Conservation (phyloP, 768 basidiomycete genomes). For the Fibroporia radiculosa region DNA sequence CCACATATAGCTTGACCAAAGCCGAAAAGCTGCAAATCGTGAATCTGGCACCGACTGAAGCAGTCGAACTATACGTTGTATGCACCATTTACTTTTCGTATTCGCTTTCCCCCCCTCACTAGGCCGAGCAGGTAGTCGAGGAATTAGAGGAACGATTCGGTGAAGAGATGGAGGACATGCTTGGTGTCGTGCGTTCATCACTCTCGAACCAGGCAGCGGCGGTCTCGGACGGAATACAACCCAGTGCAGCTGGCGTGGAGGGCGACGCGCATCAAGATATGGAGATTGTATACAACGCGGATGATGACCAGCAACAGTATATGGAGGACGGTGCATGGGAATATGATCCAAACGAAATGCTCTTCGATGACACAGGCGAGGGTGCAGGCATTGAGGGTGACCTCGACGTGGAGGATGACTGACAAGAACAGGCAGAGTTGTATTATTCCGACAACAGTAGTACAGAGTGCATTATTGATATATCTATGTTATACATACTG, state of each 20-base stretch:
- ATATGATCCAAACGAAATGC: constrained; percentile 35
- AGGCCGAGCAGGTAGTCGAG: constrained; percentile 68
- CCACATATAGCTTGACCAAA: constrained; percentile 71
- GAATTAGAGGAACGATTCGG: constrained; percentile 82
- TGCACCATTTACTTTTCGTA: constrained; percentile 22
- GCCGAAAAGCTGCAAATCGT: constrained; percentile 88
- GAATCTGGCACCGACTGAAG: constrained; percentile 77
- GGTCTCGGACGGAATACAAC: not conserved
- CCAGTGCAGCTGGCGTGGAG: constrained; percentile 14
- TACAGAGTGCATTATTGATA: constrained; percentile 4
- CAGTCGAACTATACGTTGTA: constrained; percentile 87
- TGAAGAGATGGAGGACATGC: constrained; percentile 58
- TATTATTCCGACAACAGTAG: constrained; percentile 1
- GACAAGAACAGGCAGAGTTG: not conserved
- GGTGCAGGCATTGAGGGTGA: constrained; percentile 65
- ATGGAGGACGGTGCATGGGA: constrained; percentile 15
- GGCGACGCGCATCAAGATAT: constrained; percentile 7
- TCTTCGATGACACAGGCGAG: constrained; percentile 60
- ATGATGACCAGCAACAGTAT: constrained; percentile 6
- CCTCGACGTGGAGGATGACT: constrained; percentile 60
- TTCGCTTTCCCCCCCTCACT: not conserved
- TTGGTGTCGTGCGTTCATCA: constrained; percentile 46
- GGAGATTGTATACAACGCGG: not conserved
- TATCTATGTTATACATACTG: constrained; percentile 7
- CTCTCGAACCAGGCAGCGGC: constrained; percentile 14